These are phyloP conservation scores for Chlamydomonas eustigma DNA, from an alignment of 139 green algal species.

Conservation along the genomic window DNA sequence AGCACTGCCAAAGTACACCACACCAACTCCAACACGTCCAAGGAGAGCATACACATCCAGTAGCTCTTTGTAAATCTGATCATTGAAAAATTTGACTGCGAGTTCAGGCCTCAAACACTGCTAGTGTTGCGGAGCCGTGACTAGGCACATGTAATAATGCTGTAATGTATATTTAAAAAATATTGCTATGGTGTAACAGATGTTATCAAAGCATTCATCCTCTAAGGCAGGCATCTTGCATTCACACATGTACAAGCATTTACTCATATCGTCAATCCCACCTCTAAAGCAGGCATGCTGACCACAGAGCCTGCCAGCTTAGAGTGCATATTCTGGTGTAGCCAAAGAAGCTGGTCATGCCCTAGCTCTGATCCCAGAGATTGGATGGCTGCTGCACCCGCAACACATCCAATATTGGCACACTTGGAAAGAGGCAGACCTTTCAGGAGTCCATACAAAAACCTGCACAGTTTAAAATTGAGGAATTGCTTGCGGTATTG, in stretches of 20 bases:
- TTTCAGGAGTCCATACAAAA: conserved; percentile 56
- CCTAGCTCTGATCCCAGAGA: conserved; percentile 57
- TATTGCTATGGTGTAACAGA: too few species aligned
- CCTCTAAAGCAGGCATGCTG: not conserved
- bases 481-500: too few species aligned
- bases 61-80: conserved; percentile 43
- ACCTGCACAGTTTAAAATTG: too few species aligned
- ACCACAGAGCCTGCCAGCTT: not conserved
- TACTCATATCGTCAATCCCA: too few species aligned
- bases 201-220: too few species aligned
- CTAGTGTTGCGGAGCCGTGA: too few species aligned
- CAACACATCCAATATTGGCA: conserved; percentile 54
- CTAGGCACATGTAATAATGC: too few species aligned
- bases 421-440: conserved; percentile 37
- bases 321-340: conserved; percentile 42
- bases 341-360: conserved; percentile 43
- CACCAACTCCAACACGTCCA: conserved; percentile 44
- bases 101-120: conserved; percentile 27
- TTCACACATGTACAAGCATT: too few species aligned
- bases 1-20: conserved; percentile 68
- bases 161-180: too few species aligned
- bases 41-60: conserved; percentile 62
- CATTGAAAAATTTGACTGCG: not conserved
- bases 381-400: conserved; percentile 59
- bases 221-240: too few species aligned